phyloP scores from a whole-genome alignment of 768 basidiomycete genomes.

The Tubosaeta sp. region DNA sequence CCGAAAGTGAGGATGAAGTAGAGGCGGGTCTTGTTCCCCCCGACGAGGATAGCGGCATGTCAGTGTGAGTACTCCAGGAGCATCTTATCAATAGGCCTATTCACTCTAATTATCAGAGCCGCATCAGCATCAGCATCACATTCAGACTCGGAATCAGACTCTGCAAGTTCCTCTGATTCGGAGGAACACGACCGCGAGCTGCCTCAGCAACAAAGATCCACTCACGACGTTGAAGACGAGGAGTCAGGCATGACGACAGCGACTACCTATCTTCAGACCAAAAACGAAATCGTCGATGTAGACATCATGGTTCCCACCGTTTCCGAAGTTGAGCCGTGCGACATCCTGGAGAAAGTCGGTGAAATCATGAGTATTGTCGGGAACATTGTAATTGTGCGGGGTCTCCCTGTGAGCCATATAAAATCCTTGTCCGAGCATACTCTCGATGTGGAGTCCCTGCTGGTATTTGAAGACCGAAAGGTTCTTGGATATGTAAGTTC shows the following conservation, averaged over 20 bases:
- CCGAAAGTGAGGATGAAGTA: conserved; percentile 69
- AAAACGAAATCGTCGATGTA: conserved; percentile 62
- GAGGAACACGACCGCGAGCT: conserved; percentile 12
- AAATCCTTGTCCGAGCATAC: conserved; percentile 54
- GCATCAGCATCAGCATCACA: conserved; percentile 35
- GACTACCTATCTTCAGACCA: conserved; percentile 54
- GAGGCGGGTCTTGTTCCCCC: conserved; percentile 53
- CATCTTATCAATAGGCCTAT: conserved; percentile 6
- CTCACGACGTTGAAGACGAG: conserved; percentile 46
- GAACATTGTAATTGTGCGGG: conserved; percentile 70
- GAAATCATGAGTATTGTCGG: conserved; percentile 73
- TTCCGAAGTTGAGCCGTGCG: conserved; percentile 57
- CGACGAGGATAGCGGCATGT: conserved; percentile 35
- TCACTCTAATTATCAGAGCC: conserved; percentile 24
- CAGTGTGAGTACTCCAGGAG: conserved; percentile 17
- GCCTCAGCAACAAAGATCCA: conserved; percentile 7
- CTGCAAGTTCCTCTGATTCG: conserved; percentile 19
- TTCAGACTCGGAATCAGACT: conserved; percentile 31
- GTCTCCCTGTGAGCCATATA: conserved; percentile 41
- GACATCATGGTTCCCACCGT: conserved; percentile 61
- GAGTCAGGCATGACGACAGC: conserved; percentile 39
- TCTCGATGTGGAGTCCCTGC: conserved; percentile 84
- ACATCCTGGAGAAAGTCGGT: conserved; percentile 69
- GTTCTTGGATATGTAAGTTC: conserved; percentile 85
- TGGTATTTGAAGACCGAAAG: conserved; percentile 84